Percentiles rank a stretch among this genome's conserved stretches.
phyloP scores from a whole-genome alignment of 495 filamentous ascomycete species.

The Tricharina praecox region DNA sequence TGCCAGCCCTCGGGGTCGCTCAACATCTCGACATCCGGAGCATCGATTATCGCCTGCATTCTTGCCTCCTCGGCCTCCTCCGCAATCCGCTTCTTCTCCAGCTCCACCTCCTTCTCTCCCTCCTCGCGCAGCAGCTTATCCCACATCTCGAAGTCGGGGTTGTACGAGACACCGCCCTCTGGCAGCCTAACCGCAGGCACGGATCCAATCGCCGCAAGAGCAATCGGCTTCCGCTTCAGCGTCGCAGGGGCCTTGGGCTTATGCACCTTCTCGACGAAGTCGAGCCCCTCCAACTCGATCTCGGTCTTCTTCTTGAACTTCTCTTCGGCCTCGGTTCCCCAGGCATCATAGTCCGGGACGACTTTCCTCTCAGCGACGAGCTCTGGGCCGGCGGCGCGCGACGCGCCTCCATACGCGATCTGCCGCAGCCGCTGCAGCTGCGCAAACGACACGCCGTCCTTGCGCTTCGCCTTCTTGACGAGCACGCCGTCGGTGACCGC shows the following conservation, averaged over 20 bases:
- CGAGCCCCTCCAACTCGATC: conserved; percentile 29
- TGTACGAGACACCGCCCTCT: conserved; percentile 72
- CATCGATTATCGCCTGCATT: conserved; percentile 30
- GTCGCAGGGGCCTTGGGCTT: conserved; percentile 57
- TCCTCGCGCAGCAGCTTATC: conserved; percentile 52
- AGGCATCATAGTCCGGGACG: conserved; percentile 54
- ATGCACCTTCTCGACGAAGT: conserved; percentile 46
- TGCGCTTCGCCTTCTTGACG: conserved; percentile 52
- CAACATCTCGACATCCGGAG: conserved; percentile 31
- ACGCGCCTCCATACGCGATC: conserved; percentile 51
- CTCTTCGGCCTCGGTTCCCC: conserved; percentile 39
- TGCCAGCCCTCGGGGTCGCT: conserved; percentile 49
- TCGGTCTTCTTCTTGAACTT: conserved; percentile 30
- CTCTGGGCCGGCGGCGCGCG: conserved; percentile 48
- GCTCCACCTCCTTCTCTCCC: conserved; percentile 58
- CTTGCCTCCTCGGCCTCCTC: conserved; percentile 48
- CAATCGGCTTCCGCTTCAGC: conserved; percentile 56
- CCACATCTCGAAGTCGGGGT: conserved; percentile 74
- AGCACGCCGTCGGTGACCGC: conserved; percentile 47
- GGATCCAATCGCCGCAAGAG: conserved; percentile 57
- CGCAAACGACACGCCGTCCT: conserved; percentile 59
- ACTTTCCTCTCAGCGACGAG: conserved; percentile 27
- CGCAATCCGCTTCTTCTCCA: conserved; percentile 58
- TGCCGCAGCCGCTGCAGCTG: conserved; percentile 60
- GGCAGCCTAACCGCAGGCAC: conserved; percentile 67